Evolutionary conservation across 768 basidiomycete species (phyloP).

Genomic region (Aureoboletus auriporus): DNA sequence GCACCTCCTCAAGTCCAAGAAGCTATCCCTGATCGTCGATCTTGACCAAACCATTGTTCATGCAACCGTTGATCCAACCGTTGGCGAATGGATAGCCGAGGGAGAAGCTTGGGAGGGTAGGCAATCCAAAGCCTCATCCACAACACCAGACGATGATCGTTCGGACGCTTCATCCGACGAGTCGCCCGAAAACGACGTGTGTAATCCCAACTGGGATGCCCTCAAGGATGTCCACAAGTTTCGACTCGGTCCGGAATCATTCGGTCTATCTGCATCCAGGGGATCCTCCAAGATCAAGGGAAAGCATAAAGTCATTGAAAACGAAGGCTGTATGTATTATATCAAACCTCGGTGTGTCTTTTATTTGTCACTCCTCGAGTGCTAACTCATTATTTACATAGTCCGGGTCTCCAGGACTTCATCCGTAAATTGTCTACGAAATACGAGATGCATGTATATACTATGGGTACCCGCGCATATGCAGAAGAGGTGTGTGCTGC

Average conservation of each 20-base stretch:
- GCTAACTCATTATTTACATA: conserved; percentile 18
- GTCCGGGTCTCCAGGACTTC: conserved; percentile 85
- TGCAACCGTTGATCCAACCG: conserved; percentile 97
- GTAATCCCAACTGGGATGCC: conserved; percentile 92
- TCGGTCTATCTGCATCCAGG: conserved; percentile 45
- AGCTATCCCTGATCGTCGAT: conserved; percentile 94
- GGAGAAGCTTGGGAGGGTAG: conserved; percentile 76
- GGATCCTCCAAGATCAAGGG: conserved; percentile 43
- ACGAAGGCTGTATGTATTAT: conserved; percentile 91
- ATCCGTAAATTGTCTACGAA: conserved; percentile 63
- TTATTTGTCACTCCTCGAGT: neutral
- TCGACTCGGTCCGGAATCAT: conserved; percentile 73
- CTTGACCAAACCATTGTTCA: conserved; percentile 99
- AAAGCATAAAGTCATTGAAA: conserved; percentile 63
- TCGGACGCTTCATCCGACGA: conserved; percentile 38
- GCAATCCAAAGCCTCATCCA: conserved; percentile 41
- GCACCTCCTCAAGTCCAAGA: conserved; percentile 68
- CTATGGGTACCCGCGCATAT: conserved; percentile 97
- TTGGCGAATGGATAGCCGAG: conserved; percentile 93
- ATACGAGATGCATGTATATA: conserved; percentile 99
- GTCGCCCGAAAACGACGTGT: conserved; percentile 48
- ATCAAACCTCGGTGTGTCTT: conserved; percentile 86
- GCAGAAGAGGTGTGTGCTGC: conserved; percentile 93
- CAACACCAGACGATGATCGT: conserved; percentile 27
- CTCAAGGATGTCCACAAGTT: conserved; percentile 90